Conservation (phyloP, 2,329 filamentous ascomycete species). For the Verticillium dahliae region DNA sequence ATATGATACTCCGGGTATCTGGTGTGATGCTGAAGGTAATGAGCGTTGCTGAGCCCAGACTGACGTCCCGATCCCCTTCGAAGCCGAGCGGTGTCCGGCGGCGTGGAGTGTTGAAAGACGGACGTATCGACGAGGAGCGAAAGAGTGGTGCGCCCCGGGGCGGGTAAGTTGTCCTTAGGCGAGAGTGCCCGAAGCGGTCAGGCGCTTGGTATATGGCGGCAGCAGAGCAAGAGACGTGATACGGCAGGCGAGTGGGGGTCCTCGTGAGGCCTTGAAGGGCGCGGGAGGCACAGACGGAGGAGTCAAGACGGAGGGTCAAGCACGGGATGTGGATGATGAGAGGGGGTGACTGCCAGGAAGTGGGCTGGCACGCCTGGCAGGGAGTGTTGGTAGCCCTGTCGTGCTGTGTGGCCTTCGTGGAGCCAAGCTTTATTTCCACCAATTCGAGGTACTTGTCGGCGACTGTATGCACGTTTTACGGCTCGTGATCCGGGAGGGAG, state of each 20-base stretch:
- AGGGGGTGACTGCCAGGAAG: not conserved
- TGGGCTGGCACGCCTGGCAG: not conserved
- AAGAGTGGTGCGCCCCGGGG: slow-evolving; percentile 2
- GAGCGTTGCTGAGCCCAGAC: not conserved
- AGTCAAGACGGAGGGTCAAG: not conserved
- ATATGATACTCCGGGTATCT: not conserved
- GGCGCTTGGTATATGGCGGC: slow-evolving; percentile 3
- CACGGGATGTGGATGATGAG: not conserved
- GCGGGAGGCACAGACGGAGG: not conserved
- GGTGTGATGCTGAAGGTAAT: not conserved
- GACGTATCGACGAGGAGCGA: slow-evolving; percentile 6
- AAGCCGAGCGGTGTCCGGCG: not conserved
- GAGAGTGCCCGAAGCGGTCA: not conserved
- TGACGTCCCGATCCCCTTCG: not conserved
- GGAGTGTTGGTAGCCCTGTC: not conserved
- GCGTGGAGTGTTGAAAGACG: not conserved
- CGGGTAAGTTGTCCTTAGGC: slow-evolving; percentile 6
- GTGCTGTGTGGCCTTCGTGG: not conserved
- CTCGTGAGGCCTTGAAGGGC: slow-evolving; percentile 7
- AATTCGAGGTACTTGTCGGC: slow-evolving; percentile 2
- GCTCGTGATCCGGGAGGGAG: not conserved
- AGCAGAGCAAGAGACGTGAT: not conserved
- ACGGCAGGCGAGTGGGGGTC: slow-evolving; percentile 9
- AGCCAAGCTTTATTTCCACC: slow-evolving; percentile 4
- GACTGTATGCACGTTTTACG: not conserved